Base-by-base conservation (phyloP, 148 eudicot genomes). In the Oxyria digyna region DNA sequence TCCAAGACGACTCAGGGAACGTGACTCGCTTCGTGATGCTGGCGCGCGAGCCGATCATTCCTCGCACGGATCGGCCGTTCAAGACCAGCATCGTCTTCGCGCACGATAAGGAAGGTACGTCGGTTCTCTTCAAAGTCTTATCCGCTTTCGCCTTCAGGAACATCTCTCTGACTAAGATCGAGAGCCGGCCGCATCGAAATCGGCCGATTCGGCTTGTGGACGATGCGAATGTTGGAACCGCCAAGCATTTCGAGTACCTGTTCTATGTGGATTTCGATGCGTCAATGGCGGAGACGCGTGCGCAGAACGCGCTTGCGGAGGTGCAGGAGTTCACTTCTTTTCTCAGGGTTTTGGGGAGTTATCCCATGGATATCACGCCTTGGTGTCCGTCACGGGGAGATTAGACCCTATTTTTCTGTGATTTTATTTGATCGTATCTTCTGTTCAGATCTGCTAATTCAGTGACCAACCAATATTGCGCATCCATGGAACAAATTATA, bases 41-140 rank as follows among this genome's bases (percentile, higher is more conserved):
- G 42, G 97, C 98, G 0, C 80, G 98, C 17, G 98, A 94, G 64
- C 97, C 98, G 0, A 86, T 94, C n/a, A 90, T 94, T 18, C 98
- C 96, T 0, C 73, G 97, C 1, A 85, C 83, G 0, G 98, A 94
- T 40, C 72, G 97, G 9, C 98, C 98, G 17, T 94, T 94, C 82
- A 94, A 90, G 76, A 94, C 98, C 8, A 90, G 97, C 85, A 94
- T 94, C 18, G 98, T 94, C 13, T 94, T 94, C 71, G 98, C 98
- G 1, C 92, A 88, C 68, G 90, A 87, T 12, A 81, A 87, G 73
- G 46, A 66, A 8, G 98, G 92, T 8, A 93, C 91, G n/a, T 81
- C 97, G 11, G 89, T 87, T 32, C 80, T 93, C 40, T 93, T 93
- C 90, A 94, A 94, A 80, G 99, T 94, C 20, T 50, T 94, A n/a